Evolutionary conservation across 306 rosid genomes (phyloP), one percentile per base, ranked within the genome.

Genomic region (Ormosia emarginata): DNA sequence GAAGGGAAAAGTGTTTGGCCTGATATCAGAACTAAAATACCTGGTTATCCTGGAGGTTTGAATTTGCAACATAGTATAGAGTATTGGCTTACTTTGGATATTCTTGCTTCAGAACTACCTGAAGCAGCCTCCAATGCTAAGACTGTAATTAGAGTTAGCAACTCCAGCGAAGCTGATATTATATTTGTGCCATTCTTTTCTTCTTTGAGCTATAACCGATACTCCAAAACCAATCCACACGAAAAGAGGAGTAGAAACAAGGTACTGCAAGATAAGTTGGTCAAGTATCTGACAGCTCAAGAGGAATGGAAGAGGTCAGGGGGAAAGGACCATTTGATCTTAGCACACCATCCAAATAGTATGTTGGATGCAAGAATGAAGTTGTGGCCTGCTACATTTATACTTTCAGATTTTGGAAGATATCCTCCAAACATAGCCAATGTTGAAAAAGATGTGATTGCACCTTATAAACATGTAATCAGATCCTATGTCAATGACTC

Each of bases 341-440:
- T 93, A 83, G 98, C 94, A 8, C 98, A 93, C 70, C 97, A 93
- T 88, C 98, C 98, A 0, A 93, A 93, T 79, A 93, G 98, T 72
- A 87, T 93, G 91, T 79, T 88, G 77, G 89, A 90, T 57, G 97
- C 94, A 4, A 89, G 98, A 81, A 85, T 50, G 75, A 85, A 90
- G 47, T 63, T 93, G 4, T 93, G 94, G 92, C 89, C 93, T 53
- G 94, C 93, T 3, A 82, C 89, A 3, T 93, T 90, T 69, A 84
- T 93, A 71, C 93, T 93, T 61, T 79, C 98, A 0, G 98, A 93
- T 82, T 93, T 93, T 67, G 98, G 98, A 44, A 91, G 98, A 79
- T 93, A 93, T 73, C 97, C 98, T 87, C 86, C 92, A 0, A 86
- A 82, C 52, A 46, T 93, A 9, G 98, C 98, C 39, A 93, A 93